Percentiles rank a stretch among this genome's conserved stretches.
These are phyloP conservation scores for Pseudogymnoascus sp. DNA, from an alignment of 2,329 filamentous ascomycete species.

Conservation along the genomic window DNA sequence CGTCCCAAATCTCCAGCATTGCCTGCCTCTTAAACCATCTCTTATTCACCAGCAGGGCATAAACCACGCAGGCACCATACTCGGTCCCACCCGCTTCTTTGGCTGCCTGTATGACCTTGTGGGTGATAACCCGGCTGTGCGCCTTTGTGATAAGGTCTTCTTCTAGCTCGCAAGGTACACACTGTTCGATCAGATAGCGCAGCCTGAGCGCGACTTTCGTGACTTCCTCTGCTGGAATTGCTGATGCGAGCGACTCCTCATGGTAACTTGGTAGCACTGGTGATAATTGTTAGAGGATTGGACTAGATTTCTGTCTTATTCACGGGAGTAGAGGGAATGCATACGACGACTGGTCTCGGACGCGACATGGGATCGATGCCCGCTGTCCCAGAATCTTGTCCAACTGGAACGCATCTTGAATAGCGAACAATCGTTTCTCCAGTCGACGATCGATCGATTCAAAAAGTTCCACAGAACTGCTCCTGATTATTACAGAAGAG, in stretches of 20 bases:
- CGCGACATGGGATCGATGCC: slow-evolving; percentile 4
- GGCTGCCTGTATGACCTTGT: slow-evolving; percentile 70
- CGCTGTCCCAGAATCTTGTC: background rate
- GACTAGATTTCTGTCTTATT: background rate
- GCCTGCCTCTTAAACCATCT: slow-evolving; percentile 75
- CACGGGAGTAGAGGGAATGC: background rate
- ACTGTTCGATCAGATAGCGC: slow-evolving; percentile 83
- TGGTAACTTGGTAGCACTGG: slow-evolving; percentile 60
- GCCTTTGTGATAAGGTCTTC: slow-evolving; percentile 65
- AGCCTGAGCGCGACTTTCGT: slow-evolving; percentile 85
- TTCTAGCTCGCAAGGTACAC: slow-evolving; percentile 84
- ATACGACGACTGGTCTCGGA: slow-evolving; percentile 2
- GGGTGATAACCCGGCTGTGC: slow-evolving; percentile 80
- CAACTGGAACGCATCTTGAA: background rate
- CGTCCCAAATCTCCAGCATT: slow-evolving; percentile 80
- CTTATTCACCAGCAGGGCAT: slow-evolving; percentile 34
- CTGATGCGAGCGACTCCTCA: slow-evolving; percentile 52
- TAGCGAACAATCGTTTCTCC: background rate
- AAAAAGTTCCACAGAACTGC: background rate
- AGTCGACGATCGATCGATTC: background rate
- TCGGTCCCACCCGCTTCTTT: slow-evolving; percentile 72
- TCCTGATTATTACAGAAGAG: background rate
- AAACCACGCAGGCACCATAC: slow-evolving; percentile 65
- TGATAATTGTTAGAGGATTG: background rate
- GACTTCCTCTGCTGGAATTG: slow-evolving; percentile 70